These are phyloP conservation scores for Termitomyces titanicus DNA, from an alignment of 768 basidiomycete genomes.

Conservation along the genomic window DNA sequence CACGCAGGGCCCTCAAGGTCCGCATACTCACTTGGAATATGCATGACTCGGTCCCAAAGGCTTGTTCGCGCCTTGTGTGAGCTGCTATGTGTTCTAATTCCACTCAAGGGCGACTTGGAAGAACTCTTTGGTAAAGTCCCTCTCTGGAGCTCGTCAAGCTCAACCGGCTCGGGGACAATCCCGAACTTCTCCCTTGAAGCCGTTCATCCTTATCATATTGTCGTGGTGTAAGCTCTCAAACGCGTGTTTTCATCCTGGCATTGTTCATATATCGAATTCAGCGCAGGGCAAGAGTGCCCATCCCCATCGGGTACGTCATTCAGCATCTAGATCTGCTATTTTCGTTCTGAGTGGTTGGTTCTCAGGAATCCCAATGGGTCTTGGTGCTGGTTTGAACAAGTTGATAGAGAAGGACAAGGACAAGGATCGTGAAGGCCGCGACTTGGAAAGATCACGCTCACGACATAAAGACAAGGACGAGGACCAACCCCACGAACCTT, in stretches of 20 bases:
- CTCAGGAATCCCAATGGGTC: constrained; percentile 67
- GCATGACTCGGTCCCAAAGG: constrained; percentile 81
- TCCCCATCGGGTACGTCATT: constrained; percentile 56
- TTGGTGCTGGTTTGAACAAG: constrained; percentile 68
- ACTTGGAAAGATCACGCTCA: constrained; percentile 29
- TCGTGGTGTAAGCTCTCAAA: constrained; percentile 60
- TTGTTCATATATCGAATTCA: constrained; percentile 19
- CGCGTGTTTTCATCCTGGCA: not conserved
- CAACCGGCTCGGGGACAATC: constrained; percentile 27
- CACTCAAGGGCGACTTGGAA: constrained; percentile 62
- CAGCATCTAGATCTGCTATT: not conserved
- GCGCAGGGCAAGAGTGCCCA: constrained; percentile 76
- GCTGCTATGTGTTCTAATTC: constrained; percentile 4
- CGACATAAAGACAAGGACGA: constrained; percentile 38
- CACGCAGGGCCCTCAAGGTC: constrained; percentile 46
- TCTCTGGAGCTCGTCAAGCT: constrained; percentile 29
- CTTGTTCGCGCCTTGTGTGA: constrained; percentile 17
- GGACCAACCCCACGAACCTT: constrained; percentile 30
- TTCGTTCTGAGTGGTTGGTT: not conserved
- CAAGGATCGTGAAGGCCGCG: constrained; percentile 34
- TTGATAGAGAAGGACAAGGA: constrained; percentile 25
- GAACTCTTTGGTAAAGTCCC: constrained; percentile 67
- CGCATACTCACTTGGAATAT: constrained; percentile 81
- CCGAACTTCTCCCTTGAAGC: constrained; percentile 48
- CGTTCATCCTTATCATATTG: constrained; percentile 69